Base-by-base conservation (phyloP, 116 monocot species). In the Phalaenopsis hybrid region DNA sequence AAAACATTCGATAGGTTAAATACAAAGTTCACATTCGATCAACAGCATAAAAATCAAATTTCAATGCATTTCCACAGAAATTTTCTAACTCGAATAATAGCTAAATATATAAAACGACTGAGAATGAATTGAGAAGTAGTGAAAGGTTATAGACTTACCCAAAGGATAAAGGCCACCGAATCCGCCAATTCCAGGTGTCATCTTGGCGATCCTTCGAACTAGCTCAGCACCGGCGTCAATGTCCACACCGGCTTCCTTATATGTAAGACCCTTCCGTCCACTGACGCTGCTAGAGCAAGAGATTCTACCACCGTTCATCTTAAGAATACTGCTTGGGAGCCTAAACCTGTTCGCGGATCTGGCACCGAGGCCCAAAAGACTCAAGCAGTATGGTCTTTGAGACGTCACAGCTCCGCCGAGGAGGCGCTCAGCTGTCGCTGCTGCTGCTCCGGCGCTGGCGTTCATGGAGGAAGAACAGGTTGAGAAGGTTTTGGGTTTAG, bases 171-270 rank as follows among this genome's bases (percentile, higher is more conserved):
- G 90, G 6, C 97, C 97, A 8, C 97, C 95, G 55, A 98, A 98
- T 8, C 97, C 97, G 16, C 97, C 97, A 37, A 98, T 94, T 6
- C 91, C 95, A 2, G 94, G 94, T 8, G 93, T 89, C 94, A 98
- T 90, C 85, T 90, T 98, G 4, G 90, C 91, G 58, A 98, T 98
- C 87, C 98, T 87, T 43, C 86, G 83, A 25, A 98, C 98, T 17
- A 98, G 87, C 88, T 94, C 98, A 16, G 91, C 55, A 13, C 98
- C 98, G 13, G 95, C 95, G 31, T 98, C 92, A 57, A 98, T 93
- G 44, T 98, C 95, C 1, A 98, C 98, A 17, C 98, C 98, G 12
- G 98, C 87, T 12, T 88, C 95, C 89, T 98, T 98, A 69, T 95
- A 98, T 2, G 98, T 94, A 46, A 98, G 76, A 11, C 90, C 90